These are phyloP conservation scores for Gracilaria gracilis DNA, from an alignment of 23 red algal genomes.

Conservation along the genomic window DNA sequence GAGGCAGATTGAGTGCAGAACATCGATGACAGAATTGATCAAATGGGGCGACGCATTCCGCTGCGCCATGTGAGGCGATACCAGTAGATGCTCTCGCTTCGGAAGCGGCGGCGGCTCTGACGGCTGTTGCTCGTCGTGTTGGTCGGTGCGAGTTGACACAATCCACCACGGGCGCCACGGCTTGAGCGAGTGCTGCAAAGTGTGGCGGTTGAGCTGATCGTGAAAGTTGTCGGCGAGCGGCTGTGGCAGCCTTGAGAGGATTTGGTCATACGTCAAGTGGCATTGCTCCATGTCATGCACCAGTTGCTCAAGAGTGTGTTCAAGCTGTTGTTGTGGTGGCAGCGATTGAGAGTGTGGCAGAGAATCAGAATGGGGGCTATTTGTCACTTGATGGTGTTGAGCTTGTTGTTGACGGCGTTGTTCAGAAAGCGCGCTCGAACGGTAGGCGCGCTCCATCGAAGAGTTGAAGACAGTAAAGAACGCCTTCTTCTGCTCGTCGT, in stretches of 20 bases:
- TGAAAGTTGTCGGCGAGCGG: constrained; percentile 15
- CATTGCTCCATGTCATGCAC: constrained; percentile 31
- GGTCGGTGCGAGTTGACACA: not conserved
- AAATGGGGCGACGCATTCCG: not conserved
- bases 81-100: not conserved
- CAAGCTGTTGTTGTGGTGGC: not conserved
- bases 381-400: not conserved
- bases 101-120: constrained; percentile 30
- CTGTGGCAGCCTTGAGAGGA: constrained; percentile 24
- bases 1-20: not conserved
- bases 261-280: constrained; percentile 32
- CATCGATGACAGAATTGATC: constrained; percentile 39
- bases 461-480: constrained; percentile 6
- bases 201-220: not conserved
- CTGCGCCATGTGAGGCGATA: constrained; percentile 15
- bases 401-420: not conserved
- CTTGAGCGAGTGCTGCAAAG: not conserved
- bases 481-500: constrained; percentile 10
- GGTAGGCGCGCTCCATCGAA: not conserved
- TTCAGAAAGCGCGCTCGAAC: not conserved
- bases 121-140: not conserved
- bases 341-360: too few relatives aligned
- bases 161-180: constrained; percentile 56
- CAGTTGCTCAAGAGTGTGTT: constrained; percentile 19
- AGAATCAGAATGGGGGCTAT: too few relatives aligned